Evolutionary conservation across 2,329 filamentous ascomycete species (phyloP).

Genomic region (Tolypocladium ovalisporum): DNA sequence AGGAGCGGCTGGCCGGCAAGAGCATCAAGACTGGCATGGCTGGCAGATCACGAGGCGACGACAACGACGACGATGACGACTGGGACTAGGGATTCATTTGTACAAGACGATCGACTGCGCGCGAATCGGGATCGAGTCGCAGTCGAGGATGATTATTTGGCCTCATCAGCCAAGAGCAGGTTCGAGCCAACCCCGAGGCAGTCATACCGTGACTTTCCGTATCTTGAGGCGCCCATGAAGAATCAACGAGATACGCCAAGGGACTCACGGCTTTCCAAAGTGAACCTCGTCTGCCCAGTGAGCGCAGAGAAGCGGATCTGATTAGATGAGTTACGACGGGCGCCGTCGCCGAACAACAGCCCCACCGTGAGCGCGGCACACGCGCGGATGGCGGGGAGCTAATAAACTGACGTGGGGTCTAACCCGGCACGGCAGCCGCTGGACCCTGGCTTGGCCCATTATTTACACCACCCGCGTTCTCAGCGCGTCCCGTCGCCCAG

Average conservation of each 20-base stretch:
- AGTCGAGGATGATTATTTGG: not conserved
- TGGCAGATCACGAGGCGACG: slow-evolving; percentile 28
- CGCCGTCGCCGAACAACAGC: not conserved
- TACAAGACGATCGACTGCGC: not conserved
- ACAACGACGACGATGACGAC: slow-evolving; percentile 49
- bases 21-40: slow-evolving; percentile 41
- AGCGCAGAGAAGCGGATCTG: not conserved
- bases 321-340: not conserved
- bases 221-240: not conserved
- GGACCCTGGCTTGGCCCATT: not conserved
- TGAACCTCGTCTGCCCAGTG: not conserved
- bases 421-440: not conserved
- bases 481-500: not conserved
- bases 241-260: not conserved
- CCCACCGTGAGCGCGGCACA: not conserved
- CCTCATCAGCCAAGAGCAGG: not conserved
- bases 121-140: not conserved
- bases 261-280: not conserved
- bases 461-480: not conserved
- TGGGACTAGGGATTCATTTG: slow-evolving; percentile 40
- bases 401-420: not conserved
- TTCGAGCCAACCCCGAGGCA: not conserved
- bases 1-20: slow-evolving; percentile 40
- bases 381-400: not conserved
- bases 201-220: not conserved